Conservation (phyloP, 768 basidiomycete species). For the Suillus lakei region DNA sequence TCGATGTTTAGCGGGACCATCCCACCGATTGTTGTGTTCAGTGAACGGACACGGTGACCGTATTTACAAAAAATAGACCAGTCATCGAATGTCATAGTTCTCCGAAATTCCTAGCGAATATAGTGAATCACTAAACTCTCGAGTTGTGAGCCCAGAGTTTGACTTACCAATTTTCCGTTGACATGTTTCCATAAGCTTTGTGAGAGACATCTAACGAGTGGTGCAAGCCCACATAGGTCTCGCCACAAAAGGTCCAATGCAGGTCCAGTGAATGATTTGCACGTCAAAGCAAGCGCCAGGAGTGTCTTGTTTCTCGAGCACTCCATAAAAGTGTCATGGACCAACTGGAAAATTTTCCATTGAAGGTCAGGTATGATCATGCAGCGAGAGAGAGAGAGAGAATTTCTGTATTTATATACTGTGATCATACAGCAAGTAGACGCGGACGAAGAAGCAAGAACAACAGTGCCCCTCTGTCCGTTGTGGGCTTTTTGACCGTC, state of each 20-base stretch:
- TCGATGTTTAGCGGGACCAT: too few relatives aligned
- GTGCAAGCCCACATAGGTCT: neutral
- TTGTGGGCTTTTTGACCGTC: neutral
- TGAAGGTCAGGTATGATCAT: neutral
- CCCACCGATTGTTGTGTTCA: too few relatives aligned
- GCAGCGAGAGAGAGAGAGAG: too few relatives aligned
- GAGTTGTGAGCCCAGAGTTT: too few relatives aligned
- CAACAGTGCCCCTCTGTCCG: neutral
- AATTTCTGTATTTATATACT: too few relatives aligned
- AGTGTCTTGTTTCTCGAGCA: neutral
- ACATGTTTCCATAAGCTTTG: neutral
- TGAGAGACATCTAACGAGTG: neutral
- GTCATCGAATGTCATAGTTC: neutral
- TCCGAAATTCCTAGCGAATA: neutral
- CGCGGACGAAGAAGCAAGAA: neutral
- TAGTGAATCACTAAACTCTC: neutral
- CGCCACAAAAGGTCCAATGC: constrained; percentile 5
- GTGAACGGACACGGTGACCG: constrained; percentile 13
- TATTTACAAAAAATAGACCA: neutral
- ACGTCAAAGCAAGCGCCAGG: constrained; percentile 5
- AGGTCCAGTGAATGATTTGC: neutral
- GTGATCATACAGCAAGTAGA: too few relatives aligned
- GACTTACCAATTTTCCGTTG: neutral
- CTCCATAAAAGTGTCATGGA: neutral
- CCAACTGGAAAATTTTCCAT: neutral